Conservation (phyloP, 116 monocot genomes). For the Thalassia testudinum region DNA sequence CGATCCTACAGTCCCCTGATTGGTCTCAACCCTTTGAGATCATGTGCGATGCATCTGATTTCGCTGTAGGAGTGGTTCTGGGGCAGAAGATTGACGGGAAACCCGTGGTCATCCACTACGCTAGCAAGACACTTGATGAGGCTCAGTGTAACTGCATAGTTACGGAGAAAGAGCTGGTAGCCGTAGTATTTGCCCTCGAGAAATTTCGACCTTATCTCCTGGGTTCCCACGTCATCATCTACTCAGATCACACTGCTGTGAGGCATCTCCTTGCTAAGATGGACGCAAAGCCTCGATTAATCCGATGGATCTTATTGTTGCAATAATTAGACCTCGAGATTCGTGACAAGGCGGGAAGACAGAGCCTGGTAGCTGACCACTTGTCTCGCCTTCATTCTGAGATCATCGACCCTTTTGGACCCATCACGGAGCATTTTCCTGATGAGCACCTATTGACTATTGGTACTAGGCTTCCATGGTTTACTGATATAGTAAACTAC, state of each 20-base stretch:
- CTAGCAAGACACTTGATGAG: no score
- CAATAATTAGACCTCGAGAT: constrained; percentile 10
- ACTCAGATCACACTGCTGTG: constrained; percentile 2
- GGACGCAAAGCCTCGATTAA: constrained; percentile 4
- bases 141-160: no score
- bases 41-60: no score
- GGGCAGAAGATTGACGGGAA: no score
- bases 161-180: no score
- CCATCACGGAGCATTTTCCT: constrained; percentile 2
- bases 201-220: no score
- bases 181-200: no score
- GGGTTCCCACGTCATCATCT: constrained; percentile 1
- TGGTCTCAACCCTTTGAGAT: no score
- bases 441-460: constrained; percentile 2
- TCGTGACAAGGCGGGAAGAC: neutral
- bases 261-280: constrained; percentile 2
- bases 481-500: constrained; percentile 8
- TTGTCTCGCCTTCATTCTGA: no score
- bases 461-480: constrained; percentile 1
- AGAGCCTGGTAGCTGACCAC: constrained; percentile 4
- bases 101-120: no score
- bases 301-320: constrained; percentile 6
- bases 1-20: no score
- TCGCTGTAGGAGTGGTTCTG: no score
- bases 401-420: neutral